Conservation (phyloP, 2,329 filamentous ascomycete genomes). For the Stagonosporopsis cucurbitacearum region DNA sequence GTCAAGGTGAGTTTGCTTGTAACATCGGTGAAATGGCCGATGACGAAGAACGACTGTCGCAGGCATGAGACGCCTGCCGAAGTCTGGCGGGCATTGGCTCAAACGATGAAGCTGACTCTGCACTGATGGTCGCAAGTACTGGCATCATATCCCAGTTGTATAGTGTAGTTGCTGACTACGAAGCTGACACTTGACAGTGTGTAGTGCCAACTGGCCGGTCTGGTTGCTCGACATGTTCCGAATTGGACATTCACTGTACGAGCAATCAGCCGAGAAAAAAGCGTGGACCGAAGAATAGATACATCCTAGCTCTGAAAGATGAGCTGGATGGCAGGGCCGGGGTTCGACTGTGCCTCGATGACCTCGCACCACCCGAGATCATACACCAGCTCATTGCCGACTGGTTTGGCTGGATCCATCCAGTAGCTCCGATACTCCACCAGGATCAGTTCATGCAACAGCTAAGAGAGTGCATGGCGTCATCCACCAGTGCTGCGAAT, state of each 20-base stretch:
- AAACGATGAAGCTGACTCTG: too few relatives aligned
- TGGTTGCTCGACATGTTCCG: constrained; percentile 21
- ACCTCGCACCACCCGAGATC: constrained; percentile 17
- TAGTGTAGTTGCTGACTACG: background rate
- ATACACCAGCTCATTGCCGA: constrained; percentile 22
- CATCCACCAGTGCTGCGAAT: background rate
- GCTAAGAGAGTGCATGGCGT: background rate
- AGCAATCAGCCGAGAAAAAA: constrained; percentile 24
- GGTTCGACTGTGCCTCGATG: background rate
- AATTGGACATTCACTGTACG: constrained; percentile 25
- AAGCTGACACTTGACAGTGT: constrained; percentile 18
- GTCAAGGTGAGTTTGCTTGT: constrained; percentile 23
- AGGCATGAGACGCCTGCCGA: background rate
- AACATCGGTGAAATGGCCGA: background rate
- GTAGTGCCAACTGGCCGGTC: background rate
- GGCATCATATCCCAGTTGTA: background rate
- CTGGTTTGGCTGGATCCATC: constrained; percentile 33
- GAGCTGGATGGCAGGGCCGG: background rate
- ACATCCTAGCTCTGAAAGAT: constrained; percentile 7
- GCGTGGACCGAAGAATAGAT: constrained; percentile 30
- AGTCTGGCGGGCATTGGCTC: background rate
- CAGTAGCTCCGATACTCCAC: constrained; percentile 27
- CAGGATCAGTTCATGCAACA: constrained; percentile 15
- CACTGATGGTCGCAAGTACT: too few relatives aligned
- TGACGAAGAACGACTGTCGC: background rate